phyloP scores from a whole-genome alignment of 2,329 filamentous ascomycete genomes.

The Scolecobasidium constrictum region DNA sequence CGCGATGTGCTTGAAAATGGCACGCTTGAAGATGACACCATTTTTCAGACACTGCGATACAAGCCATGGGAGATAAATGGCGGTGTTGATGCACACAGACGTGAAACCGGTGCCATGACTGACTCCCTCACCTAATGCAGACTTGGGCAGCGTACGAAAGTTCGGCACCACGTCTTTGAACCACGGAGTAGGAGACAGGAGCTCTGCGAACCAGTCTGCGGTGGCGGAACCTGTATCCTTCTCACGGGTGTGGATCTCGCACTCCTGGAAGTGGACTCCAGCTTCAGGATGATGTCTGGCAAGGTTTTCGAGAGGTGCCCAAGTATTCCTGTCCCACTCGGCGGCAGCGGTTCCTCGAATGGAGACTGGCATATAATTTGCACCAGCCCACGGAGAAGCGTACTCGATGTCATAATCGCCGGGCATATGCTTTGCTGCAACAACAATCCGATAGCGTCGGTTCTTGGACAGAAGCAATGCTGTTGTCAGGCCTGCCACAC shows the following conservation, averaged over 20 bases:
- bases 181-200: constrained; percentile 61
- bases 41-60: constrained; percentile 66
- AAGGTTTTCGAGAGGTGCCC: constrained; percentile 31
- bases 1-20: constrained; percentile 50
- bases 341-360: constrained; percentile 28
- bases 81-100: constrained; percentile 84
- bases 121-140: constrained; percentile 34
- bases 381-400: constrained; percentile 71
- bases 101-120: constrained; percentile 68
- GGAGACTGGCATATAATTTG: constrained; percentile 9
- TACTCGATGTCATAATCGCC: constrained; percentile 91
- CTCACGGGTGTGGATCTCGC: constrained; percentile 46
- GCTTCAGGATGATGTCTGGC: constrained; percentile 59
- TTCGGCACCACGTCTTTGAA: constrained; percentile 61
- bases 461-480: constrained; percentile 51
- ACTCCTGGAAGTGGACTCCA: constrained; percentile 66
- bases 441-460: constrained; percentile 48
- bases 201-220: constrained; percentile 52
- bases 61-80: constrained; percentile 80
- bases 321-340: constrained; percentile 32
- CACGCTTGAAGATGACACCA: constrained; percentile 48
- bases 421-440: constrained; percentile 82
- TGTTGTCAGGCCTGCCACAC: constrained; percentile 55
- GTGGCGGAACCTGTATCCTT: constrained; percentile 48
- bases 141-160: constrained; percentile 11